These are phyloP conservation scores for Eutrema heterophyllum DNA, from an alignment of 345 rosid species.

Conservation along the genomic window DNA sequence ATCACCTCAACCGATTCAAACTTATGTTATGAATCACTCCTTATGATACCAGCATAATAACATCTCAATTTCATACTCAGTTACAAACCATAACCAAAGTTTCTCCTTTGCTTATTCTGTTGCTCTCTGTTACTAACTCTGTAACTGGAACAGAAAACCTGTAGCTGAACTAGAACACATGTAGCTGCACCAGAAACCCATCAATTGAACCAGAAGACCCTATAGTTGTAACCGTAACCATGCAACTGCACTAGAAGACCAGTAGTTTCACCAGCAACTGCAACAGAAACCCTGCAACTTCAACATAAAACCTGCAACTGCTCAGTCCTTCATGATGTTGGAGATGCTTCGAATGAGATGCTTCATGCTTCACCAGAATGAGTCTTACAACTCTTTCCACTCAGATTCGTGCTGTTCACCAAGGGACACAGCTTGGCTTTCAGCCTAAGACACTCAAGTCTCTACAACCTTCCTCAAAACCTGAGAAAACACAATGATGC, in stretches of 20 bases:
- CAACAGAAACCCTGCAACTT: too few species aligned
- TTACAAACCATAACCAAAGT: neutral
- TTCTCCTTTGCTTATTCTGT: too few species aligned
- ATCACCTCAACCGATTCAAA: too few species aligned
- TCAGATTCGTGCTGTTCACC: neutral
- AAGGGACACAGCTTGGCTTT: neutral
- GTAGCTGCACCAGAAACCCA: too few species aligned
- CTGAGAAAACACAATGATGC: neutral
- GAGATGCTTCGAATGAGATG: neutral
- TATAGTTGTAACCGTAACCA: neutral
- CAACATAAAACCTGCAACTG: neutral
- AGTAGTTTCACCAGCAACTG: too few species aligned
- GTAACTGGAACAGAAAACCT: too few species aligned
- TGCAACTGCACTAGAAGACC: neutral
- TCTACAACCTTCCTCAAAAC: neutral
- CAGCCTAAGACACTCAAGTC: neutral
- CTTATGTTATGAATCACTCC: too few species aligned
- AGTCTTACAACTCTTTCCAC: neutral
- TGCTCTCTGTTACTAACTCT: too few species aligned
- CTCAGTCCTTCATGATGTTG: neutral
- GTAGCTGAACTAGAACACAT: too few species aligned
- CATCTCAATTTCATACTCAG: neutral
- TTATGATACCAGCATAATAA: too few species aligned
- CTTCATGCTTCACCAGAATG: neutral
- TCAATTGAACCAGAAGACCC: too few species aligned